Evolutionary conservation across 2,329 filamentous ascomycete genomes (phyloP).

Genomic region (Fusarium aywerte): DNA sequence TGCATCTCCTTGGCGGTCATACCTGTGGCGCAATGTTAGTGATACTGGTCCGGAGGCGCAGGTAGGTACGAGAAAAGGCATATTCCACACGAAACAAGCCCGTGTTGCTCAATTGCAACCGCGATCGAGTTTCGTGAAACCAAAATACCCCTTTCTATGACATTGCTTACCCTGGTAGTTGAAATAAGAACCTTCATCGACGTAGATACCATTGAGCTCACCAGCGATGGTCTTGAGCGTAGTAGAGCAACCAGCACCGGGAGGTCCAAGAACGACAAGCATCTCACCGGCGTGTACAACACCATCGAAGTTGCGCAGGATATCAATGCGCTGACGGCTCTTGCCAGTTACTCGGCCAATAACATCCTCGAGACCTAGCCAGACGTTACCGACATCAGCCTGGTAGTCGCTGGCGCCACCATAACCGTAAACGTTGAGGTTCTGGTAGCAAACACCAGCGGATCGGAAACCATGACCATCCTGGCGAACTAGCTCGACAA

Average conservation of each 20-base stretch:
- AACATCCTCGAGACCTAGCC: constrained; percentile 61
- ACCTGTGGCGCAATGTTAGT: constrained; percentile 53
- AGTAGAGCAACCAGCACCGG: constrained; percentile 81
- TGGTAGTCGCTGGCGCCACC: constrained; percentile 77
- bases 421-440: constrained; percentile 75
- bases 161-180: constrained; percentile 77
- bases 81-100: constrained; percentile 17
- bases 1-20: constrained; percentile 79
- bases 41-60: constrained; percentile 2
- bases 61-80: constrained; percentile 4
- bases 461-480: constrained; percentile 68
- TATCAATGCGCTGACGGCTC: constrained; percentile 70
- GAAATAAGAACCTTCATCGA: constrained; percentile 76
- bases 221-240: constrained; percentile 86
- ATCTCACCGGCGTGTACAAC: constrained; percentile 77
- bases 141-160: not conserved
- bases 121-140: constrained; percentile 12
- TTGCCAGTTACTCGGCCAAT: constrained; percentile 62
- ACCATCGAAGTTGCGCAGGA: constrained; percentile 74
- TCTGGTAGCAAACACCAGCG: constrained; percentile 72
- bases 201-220: constrained; percentile 81
- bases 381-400: constrained; percentile 72
- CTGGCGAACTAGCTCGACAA: constrained; percentile 63
- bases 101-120: constrained; percentile 7
- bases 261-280: constrained; percentile 78